Evolutionary conservation across 345 rosid genomes (phyloP).

Genomic region (Ceriops decandra): DNA sequence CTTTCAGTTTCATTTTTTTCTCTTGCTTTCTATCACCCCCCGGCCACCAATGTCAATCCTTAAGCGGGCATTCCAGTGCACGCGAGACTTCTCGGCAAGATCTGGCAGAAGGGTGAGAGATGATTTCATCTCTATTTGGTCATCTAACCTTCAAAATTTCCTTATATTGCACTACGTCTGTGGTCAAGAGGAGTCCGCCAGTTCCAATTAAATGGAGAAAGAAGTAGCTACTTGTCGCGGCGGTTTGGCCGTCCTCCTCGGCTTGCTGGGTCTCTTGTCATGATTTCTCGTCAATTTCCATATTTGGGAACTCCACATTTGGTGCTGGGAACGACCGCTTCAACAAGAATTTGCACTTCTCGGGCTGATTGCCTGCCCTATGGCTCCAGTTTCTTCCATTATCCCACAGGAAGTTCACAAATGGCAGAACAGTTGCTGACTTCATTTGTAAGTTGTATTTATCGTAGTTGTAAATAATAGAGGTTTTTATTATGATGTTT

Average conservation of each 20-base stretch:
- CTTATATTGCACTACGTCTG: not conserved
- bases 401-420: slow-evolving; percentile 43
- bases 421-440: slow-evolving; percentile 64
- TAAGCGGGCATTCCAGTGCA: no score
- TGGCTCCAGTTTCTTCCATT: slow-evolving; percentile 51
- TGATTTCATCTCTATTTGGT: not conserved
- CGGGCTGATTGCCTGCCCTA: slow-evolving; percentile 77
- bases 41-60: no score
- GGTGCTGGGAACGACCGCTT: slow-evolving; percentile 69
- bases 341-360: slow-evolving; percentile 51
- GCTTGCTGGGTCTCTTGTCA: slow-evolving; percentile 14
- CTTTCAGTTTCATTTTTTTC: not conserved
- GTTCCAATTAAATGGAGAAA: slow-evolving; percentile 3
- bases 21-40: not conserved
- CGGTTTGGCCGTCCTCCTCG: not conserved
- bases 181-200: not conserved
- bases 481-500: no score
- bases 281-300: slow-evolving; percentile 47
- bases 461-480: not conserved
- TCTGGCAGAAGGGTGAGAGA: not conserved
- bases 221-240: not conserved
- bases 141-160: not conserved
- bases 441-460: slow-evolving; percentile 39
- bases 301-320: slow-evolving; percentile 62
- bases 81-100: no score